Evolutionary conservation across 2,329 filamentous ascomycete species (phyloP), one percentile per base, ranked within the genome.

Genomic region (Myriangium duriaei): DNA sequence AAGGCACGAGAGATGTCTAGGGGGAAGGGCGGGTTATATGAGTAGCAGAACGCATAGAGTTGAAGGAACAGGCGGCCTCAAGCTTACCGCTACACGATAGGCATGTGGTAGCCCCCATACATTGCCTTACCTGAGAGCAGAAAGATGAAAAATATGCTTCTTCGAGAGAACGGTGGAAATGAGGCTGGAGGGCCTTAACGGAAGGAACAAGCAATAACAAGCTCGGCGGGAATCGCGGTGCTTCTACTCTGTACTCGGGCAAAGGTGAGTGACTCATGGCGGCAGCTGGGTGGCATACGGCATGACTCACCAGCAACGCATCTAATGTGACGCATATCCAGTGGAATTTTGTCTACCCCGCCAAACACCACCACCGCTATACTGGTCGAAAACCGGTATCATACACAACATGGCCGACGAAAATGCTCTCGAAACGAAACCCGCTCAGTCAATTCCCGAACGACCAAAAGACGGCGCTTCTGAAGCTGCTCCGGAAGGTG

Each of bases 401-500:
- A 11, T 11, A 4, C 13, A 40, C 24, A 41, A 7, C 35, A 51
- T 51, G 49, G 47, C 49, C 19, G 49, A 51, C 34, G 28, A 46
- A 37, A 40, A 43, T 37, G 30, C 34, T 26, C 38, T 46, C 21
- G 41, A 48, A 11, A 30, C 19, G 31, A 34, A 41, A 30, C 38
- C 40, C 24, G 43, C 37, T 14, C 38, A 45, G 34, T 41, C 40
- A 18, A 39, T 56, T 2, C 49, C 52, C 14, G 51, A 54, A 42
- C 47, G 52, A 34, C 52, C 51, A 16, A 55, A 54, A 37, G 50
- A 49, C 12, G 45, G 48, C 21, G 45, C 46, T 26, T 39, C 43
- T 6, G 42, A 46, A 16, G 52, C 37, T 32, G 52, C 40, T 19
- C 50, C 40, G 16, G 52, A 53, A 24, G 50, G 48, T 32, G 63